These are phyloP conservation scores for Coniophora puteana DNA, from an alignment of 1,284 basidiomycete genomes.

Conservation along the genomic window DNA sequence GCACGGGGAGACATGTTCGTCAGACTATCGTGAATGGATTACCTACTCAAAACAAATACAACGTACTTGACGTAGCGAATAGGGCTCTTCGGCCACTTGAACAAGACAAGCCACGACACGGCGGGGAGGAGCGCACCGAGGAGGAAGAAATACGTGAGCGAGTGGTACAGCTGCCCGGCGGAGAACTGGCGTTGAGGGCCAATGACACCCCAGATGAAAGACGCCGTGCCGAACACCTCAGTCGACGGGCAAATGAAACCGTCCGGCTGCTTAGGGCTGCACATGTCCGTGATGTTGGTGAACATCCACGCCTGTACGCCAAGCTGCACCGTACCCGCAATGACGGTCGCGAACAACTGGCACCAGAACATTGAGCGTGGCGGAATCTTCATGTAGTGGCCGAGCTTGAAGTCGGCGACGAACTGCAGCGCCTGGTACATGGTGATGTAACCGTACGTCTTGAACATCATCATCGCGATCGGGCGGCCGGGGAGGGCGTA, in stretches of 20 bases:
- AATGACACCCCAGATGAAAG: conserved; percentile 33
- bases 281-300: conserved; percentile 27
- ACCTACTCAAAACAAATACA: not conserved
- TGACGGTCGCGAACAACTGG: conserved; percentile 42
- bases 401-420: conserved; percentile 41
- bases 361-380: conserved; percentile 36
- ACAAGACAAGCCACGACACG: conserved; percentile 32
- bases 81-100: conserved; percentile 34
- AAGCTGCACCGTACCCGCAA: conserved; percentile 38
- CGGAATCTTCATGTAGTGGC: conserved; percentile 48
- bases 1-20: not conserved
- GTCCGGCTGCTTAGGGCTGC: conserved; percentile 12
- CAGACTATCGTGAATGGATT: not conserved
- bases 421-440: conserved; percentile 38
- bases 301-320: conserved; percentile 48
- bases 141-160: conserved; percentile 37
- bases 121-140: conserved; percentile 41
- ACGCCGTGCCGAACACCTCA: conserved; percentile 20
- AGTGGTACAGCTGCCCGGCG: conserved; percentile 32
- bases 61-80: conserved; percentile 41
- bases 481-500: conserved; percentile 37
- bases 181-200: conserved; percentile 39
- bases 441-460: conserved; percentile 22
- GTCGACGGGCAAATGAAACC: conserved; percentile 22
- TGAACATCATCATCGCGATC: conserved; percentile 38